Percentiles rank a stretch among this genome's conserved stretches.
Conservation (phyloP, 768 basidiomycete genomes). For the Gautieria morchelliformis region DNA sequence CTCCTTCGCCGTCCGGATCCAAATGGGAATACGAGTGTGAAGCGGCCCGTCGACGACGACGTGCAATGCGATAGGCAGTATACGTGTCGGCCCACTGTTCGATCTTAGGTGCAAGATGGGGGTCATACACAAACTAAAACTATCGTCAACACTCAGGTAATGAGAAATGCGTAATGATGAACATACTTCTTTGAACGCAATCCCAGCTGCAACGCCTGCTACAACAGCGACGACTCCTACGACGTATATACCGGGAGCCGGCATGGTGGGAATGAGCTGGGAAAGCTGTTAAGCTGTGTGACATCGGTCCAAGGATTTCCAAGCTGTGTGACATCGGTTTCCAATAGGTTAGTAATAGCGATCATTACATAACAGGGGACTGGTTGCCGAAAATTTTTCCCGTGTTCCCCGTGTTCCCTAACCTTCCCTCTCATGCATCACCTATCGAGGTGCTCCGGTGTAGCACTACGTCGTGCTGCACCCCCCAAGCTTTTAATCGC, state of each 20-base stretch:
- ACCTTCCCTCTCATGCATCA: slow-evolving; percentile 48
- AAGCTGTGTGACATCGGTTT: too few relatives aligned
- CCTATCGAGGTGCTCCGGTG: slow-evolving; percentile 54
- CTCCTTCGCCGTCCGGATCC: neutral
- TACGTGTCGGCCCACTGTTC: neutral
- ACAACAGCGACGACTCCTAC: neutral
- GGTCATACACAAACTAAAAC: slow-evolving; percentile 1
- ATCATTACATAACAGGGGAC: too few relatives aligned
- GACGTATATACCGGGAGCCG: neutral
- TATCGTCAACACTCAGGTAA: neutral
- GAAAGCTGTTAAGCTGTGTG: too few relatives aligned
- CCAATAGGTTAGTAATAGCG: too few relatives aligned
- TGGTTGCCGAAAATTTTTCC: slow-evolving; percentile 8
- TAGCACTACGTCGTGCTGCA: slow-evolving; percentile 58
- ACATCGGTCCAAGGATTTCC: too few relatives aligned
- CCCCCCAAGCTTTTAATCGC: slow-evolving; percentile 24
- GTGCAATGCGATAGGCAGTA: neutral
- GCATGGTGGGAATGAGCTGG: neutral
- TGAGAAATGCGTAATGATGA: neutral
- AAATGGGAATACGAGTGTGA: neutral
- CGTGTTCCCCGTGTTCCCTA: slow-evolving; percentile 4
- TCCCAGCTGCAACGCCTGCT: neutral
- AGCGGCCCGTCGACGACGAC: neutral
- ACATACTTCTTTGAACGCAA: slow-evolving; percentile 4
- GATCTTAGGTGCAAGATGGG: slow-evolving; percentile 1